These are phyloP conservation scores for Saccharomycopsis microspora DNA, from an alignment of 805 yeast species.

Conservation along the genomic window DNA sequence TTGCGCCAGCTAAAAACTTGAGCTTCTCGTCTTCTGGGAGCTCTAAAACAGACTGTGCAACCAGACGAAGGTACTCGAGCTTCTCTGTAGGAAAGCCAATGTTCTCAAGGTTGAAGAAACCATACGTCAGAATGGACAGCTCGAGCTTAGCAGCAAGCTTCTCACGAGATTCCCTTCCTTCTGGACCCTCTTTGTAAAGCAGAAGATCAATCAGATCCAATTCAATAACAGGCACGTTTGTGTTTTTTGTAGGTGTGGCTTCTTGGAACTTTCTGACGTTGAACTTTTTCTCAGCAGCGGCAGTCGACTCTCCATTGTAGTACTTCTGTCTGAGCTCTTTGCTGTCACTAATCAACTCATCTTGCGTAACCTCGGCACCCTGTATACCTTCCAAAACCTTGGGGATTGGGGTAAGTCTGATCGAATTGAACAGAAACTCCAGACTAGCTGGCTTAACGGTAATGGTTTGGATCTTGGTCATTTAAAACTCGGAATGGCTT, in stretches of 20 bases:
- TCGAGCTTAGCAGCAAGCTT: constrained; percentile 28
- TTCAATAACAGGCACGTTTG: constrained; percentile 2
- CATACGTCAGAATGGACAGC: constrained; percentile 28
- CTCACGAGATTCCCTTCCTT: constrained; percentile 23
- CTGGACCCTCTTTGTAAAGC: constrained; percentile 26
- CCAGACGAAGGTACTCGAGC: constrained; percentile 20
- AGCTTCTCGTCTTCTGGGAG: constrained; percentile 22
- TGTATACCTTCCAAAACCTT: background rate
- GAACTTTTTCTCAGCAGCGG: constrained; percentile 18
- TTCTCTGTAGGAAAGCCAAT: constrained; percentile 19
- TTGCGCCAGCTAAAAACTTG: constrained; percentile 23
- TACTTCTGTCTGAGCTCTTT: constrained; percentile 3
- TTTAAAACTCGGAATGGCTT: too few relatives aligned
- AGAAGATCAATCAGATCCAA: constrained; percentile 25
- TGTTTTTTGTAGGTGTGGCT: constrained; percentile 18
- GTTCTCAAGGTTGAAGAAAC: constrained; percentile 25
- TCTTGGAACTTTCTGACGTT: constrained; percentile 24
- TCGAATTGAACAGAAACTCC: constrained; percentile 5
- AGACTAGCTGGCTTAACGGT: background rate
- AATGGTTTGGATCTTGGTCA: background rate
- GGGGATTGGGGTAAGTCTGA: constrained; percentile 12
- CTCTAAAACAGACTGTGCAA: constrained; percentile 22
- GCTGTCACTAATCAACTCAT: constrained; percentile 2
- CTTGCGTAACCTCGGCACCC: constrained; percentile 4
- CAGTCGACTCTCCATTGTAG: background rate